phyloP scores from a whole-genome alignment of 139 green algal species.

The Coelastrella sp. region DNA sequence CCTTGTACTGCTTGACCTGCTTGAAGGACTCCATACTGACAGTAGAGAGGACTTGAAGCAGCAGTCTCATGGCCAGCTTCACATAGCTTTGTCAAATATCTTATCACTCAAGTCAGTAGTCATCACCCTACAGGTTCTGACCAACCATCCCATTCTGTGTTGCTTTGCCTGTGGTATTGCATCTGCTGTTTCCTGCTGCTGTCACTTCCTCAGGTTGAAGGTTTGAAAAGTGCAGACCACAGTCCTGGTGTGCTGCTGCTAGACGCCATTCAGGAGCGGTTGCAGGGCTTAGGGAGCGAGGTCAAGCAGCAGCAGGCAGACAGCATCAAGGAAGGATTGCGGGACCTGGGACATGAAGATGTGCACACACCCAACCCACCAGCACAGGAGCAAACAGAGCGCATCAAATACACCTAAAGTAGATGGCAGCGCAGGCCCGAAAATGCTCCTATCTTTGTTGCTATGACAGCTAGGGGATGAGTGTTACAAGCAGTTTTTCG shows the following conservation, averaged over 20 bases:
- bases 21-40: no score
- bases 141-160: no score
- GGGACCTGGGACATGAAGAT: not conserved
- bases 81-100: no score
- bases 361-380: not conserved
- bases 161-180: not conserved
- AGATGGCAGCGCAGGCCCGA: no score
- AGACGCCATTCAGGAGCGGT: constrained; percentile 19
- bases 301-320: constrained; percentile 6
- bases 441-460: not conserved
- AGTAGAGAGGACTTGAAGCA: no score
- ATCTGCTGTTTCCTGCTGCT: not conserved
- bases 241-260: constrained; percentile 35
- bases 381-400: constrained; percentile 3
- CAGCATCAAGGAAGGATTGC: not conserved
- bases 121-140: not conserved
- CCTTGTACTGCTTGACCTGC: no score
- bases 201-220: constrained; percentile 26
- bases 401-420: constrained; percentile 35
- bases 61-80: no score
- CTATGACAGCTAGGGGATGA: not conserved
- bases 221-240: constrained; percentile 25
- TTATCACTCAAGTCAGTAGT: no score
- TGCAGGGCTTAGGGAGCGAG: not conserved
- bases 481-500: no score